Percentiles rank a stretch among this genome's conserved stretches.
Evolutionary conservation across 2,329 filamentous ascomycete genomes (phyloP).

Genomic region (Ascochyta rabiei): DNA sequence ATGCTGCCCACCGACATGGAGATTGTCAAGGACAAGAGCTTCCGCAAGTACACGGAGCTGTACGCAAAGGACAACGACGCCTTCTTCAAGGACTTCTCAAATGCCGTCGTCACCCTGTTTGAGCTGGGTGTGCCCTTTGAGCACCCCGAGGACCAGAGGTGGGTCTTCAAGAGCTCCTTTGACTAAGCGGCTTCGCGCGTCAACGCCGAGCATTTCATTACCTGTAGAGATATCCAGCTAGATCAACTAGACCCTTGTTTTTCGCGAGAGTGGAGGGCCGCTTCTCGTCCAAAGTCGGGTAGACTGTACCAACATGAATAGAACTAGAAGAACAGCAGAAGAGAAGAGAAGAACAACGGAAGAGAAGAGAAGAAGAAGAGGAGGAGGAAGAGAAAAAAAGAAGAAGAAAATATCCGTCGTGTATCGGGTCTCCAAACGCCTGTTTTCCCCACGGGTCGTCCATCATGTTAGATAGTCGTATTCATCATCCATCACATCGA

Average conservation of each 20-base stretch:
- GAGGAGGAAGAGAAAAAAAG: no score
- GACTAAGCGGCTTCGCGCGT: constrained; percentile 28
- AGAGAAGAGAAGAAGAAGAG: no score
- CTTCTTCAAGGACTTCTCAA: constrained; percentile 93
- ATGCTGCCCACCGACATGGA: constrained; percentile 95
- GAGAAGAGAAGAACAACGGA: no score
- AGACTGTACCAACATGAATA: constrained; percentile 3
- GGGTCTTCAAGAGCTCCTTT: constrained; percentile 55
- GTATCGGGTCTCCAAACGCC: no score
- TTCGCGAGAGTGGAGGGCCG: constrained; percentile 7
- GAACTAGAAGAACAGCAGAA: no score
- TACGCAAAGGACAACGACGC: constrained; percentile 89
- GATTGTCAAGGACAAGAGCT: constrained; percentile 84
- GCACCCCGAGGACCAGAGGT: constrained; percentile 53
- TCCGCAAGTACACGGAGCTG: constrained; percentile 78
- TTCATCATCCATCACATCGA: background rate
- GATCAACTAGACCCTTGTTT: constrained; percentile 29
- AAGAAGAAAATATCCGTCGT: no score
- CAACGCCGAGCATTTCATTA: constrained; percentile 14
- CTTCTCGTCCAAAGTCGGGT: background rate
- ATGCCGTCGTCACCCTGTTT: constrained; percentile 80
- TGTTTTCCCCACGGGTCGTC: no score
- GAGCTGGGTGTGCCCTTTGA: constrained; percentile 93
- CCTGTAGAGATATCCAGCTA: constrained; percentile 41
- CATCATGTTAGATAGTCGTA: no score